Conservation (phyloP, 1,139 yeast genomes). For the Blastobotrys apis region DNA sequence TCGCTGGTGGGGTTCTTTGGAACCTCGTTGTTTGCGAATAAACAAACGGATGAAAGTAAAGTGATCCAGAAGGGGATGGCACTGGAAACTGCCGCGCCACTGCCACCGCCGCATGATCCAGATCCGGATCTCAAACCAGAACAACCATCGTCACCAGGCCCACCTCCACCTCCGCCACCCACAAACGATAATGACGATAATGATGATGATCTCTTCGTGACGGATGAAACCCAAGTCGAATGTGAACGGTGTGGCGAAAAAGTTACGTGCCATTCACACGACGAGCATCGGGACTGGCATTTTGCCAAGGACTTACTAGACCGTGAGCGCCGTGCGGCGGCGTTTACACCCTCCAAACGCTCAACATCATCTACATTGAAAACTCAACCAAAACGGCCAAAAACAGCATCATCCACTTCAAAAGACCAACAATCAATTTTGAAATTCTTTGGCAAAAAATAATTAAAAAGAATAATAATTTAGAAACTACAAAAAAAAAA, state of each 20-base stretch:
- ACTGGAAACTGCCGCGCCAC: no score
- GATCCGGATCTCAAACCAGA: background rate
- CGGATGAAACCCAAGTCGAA: slow-evolving; percentile 13
- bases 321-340: slow-evolving; percentile 35
- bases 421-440: background rate
- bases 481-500: no score
- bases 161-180: background rate
- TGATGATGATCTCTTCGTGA: slow-evolving; percentile 22
- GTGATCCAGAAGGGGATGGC: no score
- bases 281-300: slow-evolving; percentile 41
- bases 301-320: slow-evolving; percentile 43
- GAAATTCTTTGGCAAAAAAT: background rate
- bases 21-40: no score
- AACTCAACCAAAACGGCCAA: no score
- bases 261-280: slow-evolving; percentile 20
- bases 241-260: slow-evolving; percentile 32
- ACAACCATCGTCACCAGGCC: no score
- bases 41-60: no score
- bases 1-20: slow-evolving; percentile 13
- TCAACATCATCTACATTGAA: no score
- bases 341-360: no score
- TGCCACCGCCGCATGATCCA: background rate
- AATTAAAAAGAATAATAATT: no score
- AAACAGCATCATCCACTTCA: background rate
- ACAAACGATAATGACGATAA: slow-evolving; percentile 15